phyloP scores from a whole-genome alignment of 805 yeast species.

The Wickerhamiella shivajii region DNA sequence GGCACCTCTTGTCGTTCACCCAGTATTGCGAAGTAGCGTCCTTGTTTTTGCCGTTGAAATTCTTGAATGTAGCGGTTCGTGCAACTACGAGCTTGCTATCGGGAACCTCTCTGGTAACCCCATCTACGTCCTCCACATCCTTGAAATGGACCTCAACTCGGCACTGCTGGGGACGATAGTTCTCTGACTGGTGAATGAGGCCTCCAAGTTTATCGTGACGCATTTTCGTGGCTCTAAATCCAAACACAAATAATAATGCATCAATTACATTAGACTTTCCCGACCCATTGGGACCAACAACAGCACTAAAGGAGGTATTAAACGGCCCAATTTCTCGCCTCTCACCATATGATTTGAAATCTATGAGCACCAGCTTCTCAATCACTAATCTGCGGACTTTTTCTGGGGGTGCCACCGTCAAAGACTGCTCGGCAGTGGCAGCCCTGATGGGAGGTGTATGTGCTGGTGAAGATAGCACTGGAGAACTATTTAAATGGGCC shows the following conservation, averaged over 20 bases:
- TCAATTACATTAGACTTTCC: conserved; percentile 98
- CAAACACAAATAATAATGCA: conserved; percentile 89
- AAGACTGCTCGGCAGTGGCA: too few species aligned
- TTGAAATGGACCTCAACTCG: conserved; percentile 84
- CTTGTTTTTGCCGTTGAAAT: conserved; percentile 25
- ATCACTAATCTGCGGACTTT: conserved; percentile 83
- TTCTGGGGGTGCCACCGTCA: too few species aligned
- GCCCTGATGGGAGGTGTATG: too few species aligned
- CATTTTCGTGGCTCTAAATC: conserved; percentile 92
- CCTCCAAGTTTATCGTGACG: conserved; percentile 90
- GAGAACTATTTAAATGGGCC: too few species aligned
- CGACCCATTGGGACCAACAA: conserved; percentile 96
- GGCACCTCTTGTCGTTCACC: conserved; percentile 54
- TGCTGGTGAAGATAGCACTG: too few species aligned
- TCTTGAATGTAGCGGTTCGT: conserved; percentile 64
- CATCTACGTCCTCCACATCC: conserved; percentile 47
- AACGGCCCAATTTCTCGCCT: conserved; percentile 88
- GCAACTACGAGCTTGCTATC: conserved; percentile 53
- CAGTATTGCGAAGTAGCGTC: conserved; percentile 45
- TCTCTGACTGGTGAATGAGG: conserved; percentile 79
- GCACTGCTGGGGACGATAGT: conserved; percentile 55
- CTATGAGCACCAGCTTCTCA: conserved; percentile 52
- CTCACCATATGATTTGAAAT: conserved; percentile 95
- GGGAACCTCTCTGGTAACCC: conserved; percentile 33
- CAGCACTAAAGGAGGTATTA: conserved; percentile 84